Evolutionary conservation across 2,329 filamentous ascomycete genomes (phyloP).

Genomic region (Fusarium camptoceras): DNA sequence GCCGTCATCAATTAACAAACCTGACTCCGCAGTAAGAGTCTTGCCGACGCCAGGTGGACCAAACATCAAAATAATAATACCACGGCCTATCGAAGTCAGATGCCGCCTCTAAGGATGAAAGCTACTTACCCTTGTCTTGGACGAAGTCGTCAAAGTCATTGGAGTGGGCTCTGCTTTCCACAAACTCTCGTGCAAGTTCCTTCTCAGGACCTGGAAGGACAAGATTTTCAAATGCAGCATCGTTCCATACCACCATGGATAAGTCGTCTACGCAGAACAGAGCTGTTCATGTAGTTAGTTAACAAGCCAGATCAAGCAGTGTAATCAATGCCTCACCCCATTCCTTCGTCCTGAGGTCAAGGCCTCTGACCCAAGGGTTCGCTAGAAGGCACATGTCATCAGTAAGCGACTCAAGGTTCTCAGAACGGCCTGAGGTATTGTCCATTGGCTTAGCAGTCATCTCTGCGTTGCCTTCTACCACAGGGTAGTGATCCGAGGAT

Average conservation of each 20-base stretch:
- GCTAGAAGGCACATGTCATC: constrained; percentile 53
- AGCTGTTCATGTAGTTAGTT: not conserved
- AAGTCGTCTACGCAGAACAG: constrained; percentile 1
- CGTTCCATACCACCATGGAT: constrained; percentile 48
- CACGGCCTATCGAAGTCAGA: constrained; percentile 43
- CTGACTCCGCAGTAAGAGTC: constrained; percentile 56
- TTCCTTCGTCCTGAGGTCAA: constrained; percentile 53
- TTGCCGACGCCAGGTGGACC: constrained; percentile 61
- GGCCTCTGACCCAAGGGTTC: constrained; percentile 53
- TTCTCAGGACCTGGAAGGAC: constrained; percentile 54
- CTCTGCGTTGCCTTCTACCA: constrained; percentile 2
- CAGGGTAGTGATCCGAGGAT: not conserved
- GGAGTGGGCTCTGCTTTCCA: constrained; percentile 50
- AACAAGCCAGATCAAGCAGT: not conserved
- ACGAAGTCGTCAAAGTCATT: constrained; percentile 52
- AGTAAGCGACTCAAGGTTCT: constrained; percentile 46
- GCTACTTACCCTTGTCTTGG: constrained; percentile 46
- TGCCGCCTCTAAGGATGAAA: rapidly evolving
- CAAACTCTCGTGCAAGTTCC: constrained; percentile 54
- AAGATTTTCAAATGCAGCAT: constrained; percentile 52
- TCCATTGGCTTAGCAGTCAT: constrained; percentile 1
- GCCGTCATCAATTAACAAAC: not conserved
- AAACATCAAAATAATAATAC: constrained; percentile 59
- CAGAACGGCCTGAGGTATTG: constrained; percentile 17
- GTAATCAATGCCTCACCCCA: not conserved